Conservation (phyloP, 1,139 yeast species). For the Groenewaldozyma sp. region DNA sequence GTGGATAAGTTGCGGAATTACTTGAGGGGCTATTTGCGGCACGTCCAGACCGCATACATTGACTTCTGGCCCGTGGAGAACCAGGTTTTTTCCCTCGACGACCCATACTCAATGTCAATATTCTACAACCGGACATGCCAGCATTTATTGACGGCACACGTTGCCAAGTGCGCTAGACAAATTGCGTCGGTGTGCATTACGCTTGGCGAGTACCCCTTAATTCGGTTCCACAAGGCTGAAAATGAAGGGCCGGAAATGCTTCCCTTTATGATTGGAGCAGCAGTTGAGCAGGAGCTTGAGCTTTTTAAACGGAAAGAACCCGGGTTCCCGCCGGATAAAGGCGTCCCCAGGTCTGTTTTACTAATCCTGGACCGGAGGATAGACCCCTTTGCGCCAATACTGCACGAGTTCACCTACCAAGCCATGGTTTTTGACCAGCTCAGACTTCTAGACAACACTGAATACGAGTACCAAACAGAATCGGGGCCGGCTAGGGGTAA, state of each 20-base stretch:
- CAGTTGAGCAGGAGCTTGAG: slow-evolving; percentile 63
- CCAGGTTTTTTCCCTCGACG: slow-evolving; percentile 37
- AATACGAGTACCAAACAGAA: slow-evolving; percentile 53
- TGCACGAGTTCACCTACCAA: slow-evolving; percentile 91
- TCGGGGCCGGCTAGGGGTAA: slow-evolving; percentile 39
- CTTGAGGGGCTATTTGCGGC: slow-evolving; percentile 18
- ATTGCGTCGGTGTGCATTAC: slow-evolving; percentile 65
- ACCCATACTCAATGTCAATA: slow-evolving; percentile 51
- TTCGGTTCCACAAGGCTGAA: slow-evolving; percentile 47
- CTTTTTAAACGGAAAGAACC: slow-evolving; percentile 61
- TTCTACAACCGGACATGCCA: slow-evolving; percentile 62
- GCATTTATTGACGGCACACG: slow-evolving; percentile 50
- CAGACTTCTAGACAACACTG: slow-evolving; percentile 37
- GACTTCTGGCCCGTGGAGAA: slow-evolving; percentile 42
- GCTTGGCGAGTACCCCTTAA: slow-evolving; percentile 82
- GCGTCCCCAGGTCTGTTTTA: slow-evolving; percentile 49
- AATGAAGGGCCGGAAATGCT: slow-evolving; percentile 50
- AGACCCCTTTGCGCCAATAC: slow-evolving; percentile 73
- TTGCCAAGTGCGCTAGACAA: slow-evolving; percentile 49
- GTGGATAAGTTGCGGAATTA: slow-evolving; percentile 21
- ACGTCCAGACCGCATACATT: slow-evolving; percentile 25
- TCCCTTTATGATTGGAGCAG: slow-evolving; percentile 65
- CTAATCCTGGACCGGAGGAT: slow-evolving; percentile 73
- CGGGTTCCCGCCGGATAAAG: slow-evolving; percentile 44
- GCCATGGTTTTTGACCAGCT: slow-evolving; percentile 79